These are phyloP conservation scores for Sphagnum tenellum DNA, from an alignment of 225 moss, liverwort and hornwort genomes.

Conservation along the genomic window DNA sequence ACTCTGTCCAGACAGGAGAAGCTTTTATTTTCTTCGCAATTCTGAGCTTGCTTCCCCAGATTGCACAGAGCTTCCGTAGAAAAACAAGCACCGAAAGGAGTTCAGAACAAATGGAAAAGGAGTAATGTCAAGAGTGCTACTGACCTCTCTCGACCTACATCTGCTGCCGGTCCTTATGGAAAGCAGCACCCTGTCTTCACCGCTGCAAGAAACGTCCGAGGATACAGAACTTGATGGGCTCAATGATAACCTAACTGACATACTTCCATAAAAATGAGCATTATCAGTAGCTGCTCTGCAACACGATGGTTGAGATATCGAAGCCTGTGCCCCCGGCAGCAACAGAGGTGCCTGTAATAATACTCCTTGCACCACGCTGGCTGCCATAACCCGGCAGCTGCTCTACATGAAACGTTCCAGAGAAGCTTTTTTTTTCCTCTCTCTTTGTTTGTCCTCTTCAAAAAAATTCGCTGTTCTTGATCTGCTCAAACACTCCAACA, in stretches of 20 bases:
- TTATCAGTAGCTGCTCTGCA: slow-evolving; percentile 3
- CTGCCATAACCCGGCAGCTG: slow-evolving; percentile 1
- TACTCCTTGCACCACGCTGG: slow-evolving; percentile 11
- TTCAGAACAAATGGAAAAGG: not conserved
- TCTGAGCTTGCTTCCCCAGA: not conserved
- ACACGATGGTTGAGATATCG: slow-evolving; percentile 7
- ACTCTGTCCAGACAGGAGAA: too few species aligned
- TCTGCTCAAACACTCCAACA: too few species aligned
- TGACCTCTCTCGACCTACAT: slow-evolving; percentile 2
- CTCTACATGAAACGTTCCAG: too few species aligned
- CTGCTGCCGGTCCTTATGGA: slow-evolving; percentile 2
- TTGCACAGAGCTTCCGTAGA: not conserved
- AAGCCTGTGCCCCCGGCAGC: slow-evolving; percentile 17
- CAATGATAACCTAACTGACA: not conserved
- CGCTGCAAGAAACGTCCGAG: too few species aligned
- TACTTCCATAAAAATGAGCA: not conserved
- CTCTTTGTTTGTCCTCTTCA: too few species aligned
- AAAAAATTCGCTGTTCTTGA: too few species aligned
- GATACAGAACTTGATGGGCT: too few species aligned
- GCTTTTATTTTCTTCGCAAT: not conserved
- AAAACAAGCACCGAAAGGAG: not conserved
- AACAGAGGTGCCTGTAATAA: slow-evolving; percentile 15
- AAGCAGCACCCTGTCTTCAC: too few species aligned
- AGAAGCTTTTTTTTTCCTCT: too few species aligned
- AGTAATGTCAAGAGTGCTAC: not conserved